These are phyloP conservation scores for Pseudozyma thailandica DNA, from an alignment of 1,284 basidiomycete genomes.

Conservation along the genomic window DNA sequence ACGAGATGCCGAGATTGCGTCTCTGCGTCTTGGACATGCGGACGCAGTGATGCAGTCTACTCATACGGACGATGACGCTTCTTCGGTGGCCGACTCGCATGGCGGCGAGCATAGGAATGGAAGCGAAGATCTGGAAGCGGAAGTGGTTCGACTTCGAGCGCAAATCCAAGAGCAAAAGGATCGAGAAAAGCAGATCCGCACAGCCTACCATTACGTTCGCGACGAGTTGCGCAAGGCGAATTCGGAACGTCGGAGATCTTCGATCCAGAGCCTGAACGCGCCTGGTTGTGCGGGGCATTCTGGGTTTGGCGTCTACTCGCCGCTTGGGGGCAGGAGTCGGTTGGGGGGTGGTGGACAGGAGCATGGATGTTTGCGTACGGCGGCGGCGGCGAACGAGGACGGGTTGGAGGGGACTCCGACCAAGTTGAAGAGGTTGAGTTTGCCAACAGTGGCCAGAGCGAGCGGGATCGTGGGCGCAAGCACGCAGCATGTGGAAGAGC, in stretches of 20 bases:
- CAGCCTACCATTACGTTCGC: conserved; percentile 54
- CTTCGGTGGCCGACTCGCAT: not conserved
- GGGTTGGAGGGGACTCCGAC: conserved; percentile 7
- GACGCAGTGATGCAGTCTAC: conserved; percentile 29
- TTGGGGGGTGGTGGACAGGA: not conserved
- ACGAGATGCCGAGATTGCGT: conserved; percentile 33
- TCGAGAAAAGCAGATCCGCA: conserved; percentile 55
- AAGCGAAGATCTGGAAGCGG: not conserved
- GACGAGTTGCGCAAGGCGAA: conserved; percentile 57
- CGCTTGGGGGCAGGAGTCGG: not conserved
- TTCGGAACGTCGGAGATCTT: conserved; percentile 34
- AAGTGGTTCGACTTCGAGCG: conserved; percentile 26
- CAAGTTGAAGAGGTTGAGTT: conserved; percentile 42
- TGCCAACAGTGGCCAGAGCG: conserved; percentile 18
- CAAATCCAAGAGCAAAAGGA: conserved; percentile 47
- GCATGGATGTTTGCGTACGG: not conserved
- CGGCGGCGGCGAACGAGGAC: not conserved
- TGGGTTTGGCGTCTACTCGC: not conserved
- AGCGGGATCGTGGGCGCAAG: conserved; percentile 1
- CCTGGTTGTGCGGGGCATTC: no score
- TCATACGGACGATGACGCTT: conserved; percentile 1
- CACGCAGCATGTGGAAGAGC: not conserved
- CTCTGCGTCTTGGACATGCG: conserved; percentile 27
- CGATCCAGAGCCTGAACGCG: not conserved
- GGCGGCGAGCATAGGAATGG: not conserved